These are phyloP conservation scores for Blastocystis sp. DNA, from an alignment of 352 stramenopile species.

Conservation along the genomic window DNA sequence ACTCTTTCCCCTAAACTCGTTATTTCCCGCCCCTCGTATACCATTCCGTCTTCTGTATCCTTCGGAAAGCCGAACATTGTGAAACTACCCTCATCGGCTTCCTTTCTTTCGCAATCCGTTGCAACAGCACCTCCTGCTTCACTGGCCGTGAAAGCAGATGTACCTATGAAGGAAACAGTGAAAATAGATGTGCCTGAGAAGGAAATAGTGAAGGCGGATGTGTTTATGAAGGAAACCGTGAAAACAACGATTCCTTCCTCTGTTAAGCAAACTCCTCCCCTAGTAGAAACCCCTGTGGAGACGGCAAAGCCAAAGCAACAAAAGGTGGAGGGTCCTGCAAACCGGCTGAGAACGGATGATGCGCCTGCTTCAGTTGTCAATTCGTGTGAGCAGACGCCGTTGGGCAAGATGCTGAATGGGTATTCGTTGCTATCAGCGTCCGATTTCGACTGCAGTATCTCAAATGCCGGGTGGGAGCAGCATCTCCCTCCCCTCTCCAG, in stretches of 20 bases:
- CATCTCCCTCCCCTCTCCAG: neutral
- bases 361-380: neutral
- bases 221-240: too few relatives aligned
- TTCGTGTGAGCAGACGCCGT: neutral
- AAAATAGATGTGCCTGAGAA: too few relatives aligned
- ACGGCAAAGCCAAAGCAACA: neutral
- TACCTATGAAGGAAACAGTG: too few relatives aligned
- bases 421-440: neutral
- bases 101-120: too few relatives aligned
- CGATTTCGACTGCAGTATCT: slow-evolving; percentile 52
- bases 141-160: too few relatives aligned
- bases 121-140: too few relatives aligned
- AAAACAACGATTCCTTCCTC: too few relatives aligned
- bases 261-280: neutral
- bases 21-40: neutral
- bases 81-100: neutral
- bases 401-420: neutral
- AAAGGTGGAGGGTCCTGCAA: neutral
- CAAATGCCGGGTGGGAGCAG: slow-evolving; percentile 33
- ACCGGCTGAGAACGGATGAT: neutral
- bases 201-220: too few relatives aligned
- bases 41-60: neutral
- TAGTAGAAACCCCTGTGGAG: neutral
- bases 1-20: neutral
- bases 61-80: neutral